Conservation (phyloP, 2,329 filamentous ascomycete species). For the Aspergillus felis region DNA sequence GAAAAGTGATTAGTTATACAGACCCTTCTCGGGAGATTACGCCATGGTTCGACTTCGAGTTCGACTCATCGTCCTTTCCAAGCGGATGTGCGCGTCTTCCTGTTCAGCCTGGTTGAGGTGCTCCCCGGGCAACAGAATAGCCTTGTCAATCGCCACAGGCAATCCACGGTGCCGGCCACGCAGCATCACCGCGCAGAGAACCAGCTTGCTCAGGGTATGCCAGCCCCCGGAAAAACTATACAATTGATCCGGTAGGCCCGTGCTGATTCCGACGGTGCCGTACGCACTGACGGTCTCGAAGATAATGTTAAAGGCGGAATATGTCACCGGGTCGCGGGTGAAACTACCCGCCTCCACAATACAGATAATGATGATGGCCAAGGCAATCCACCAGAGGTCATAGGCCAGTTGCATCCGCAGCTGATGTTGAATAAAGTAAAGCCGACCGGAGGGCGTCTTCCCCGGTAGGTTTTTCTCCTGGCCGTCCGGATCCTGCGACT, state of each 20-base stretch:
- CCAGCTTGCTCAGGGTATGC: conserved; percentile 51
- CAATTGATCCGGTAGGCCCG: conserved; percentile 48
- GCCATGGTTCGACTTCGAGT: not conserved
- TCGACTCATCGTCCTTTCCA: not conserved
- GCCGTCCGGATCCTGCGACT: too few relatives aligned
- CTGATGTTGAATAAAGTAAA: conserved; percentile 48
- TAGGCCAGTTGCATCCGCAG: conserved; percentile 58
- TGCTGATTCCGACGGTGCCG: conserved; percentile 55
- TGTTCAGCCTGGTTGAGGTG: conserved; percentile 28
- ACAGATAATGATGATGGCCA: conserved; percentile 55
- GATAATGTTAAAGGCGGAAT: conserved; percentile 53
- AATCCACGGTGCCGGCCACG: conserved; percentile 51
- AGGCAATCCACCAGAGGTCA: conserved; percentile 61
- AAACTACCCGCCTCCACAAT: conserved; percentile 55
- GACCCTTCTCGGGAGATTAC: too few relatives aligned
- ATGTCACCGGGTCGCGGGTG: conserved; percentile 46
- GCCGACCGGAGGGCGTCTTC: conserved; percentile 33
- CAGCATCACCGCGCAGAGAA: conserved; percentile 54
- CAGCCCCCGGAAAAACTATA: conserved; percentile 53
- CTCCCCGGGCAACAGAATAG: conserved; percentile 32
- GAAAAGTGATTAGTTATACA: too few relatives aligned
- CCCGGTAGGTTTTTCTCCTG: too few relatives aligned
- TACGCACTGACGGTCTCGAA: conserved; percentile 43
- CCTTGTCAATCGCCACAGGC: conserved; percentile 51
- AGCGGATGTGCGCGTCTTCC: conserved; percentile 16